Conservation (phyloP, 2,329 filamentous ascomycete genomes). For the Akanthomyces uredinophilus region DNA sequence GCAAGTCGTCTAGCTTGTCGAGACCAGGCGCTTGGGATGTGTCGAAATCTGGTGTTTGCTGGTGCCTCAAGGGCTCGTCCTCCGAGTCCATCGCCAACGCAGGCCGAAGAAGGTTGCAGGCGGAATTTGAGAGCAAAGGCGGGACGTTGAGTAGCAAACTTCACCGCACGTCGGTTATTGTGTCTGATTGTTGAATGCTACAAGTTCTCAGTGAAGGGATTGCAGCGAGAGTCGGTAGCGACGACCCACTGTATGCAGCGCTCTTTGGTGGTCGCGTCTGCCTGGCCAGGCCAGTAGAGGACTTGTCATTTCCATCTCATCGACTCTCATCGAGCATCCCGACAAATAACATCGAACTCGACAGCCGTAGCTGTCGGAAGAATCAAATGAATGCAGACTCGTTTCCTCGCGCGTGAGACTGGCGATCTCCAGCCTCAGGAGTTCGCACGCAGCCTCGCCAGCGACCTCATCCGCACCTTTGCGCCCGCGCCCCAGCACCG, state of each 20-base stretch:
- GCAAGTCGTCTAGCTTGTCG: slow-evolving; percentile 6
- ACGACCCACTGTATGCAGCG: slow-evolving; percentile 1
- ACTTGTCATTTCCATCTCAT: too few relatives aligned
- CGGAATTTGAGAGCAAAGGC: not conserved
- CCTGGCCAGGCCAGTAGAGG: not conserved
- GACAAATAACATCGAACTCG: not conserved
- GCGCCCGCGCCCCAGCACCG: slow-evolving; percentile 60
- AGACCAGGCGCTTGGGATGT: not conserved
- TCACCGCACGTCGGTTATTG: not conserved
- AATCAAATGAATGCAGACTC: slow-evolving; percentile 60
- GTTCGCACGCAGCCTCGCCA: slow-evolving; percentile 61
- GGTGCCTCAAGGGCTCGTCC: not conserved
- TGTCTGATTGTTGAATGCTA: not conserved
- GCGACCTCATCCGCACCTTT: slow-evolving; percentile 63
- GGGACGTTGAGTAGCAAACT: not conserved
- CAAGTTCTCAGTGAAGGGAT: not conserved
- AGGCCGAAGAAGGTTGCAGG: not conserved
- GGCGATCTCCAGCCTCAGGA: slow-evolving; percentile 60
- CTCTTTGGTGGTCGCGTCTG: not conserved
- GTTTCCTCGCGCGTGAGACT: slow-evolving; percentile 69
- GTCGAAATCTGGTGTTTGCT: slow-evolving; percentile 13
- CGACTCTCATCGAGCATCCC: not conserved
- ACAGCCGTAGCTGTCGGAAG: slow-evolving; percentile 7
- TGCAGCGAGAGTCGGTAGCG: not conserved
- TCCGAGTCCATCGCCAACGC: not conserved